These are phyloP conservation scores for Fragilaria radians DNA, from an alignment of 108 stramenopile species.

Conservation along the genomic window DNA sequence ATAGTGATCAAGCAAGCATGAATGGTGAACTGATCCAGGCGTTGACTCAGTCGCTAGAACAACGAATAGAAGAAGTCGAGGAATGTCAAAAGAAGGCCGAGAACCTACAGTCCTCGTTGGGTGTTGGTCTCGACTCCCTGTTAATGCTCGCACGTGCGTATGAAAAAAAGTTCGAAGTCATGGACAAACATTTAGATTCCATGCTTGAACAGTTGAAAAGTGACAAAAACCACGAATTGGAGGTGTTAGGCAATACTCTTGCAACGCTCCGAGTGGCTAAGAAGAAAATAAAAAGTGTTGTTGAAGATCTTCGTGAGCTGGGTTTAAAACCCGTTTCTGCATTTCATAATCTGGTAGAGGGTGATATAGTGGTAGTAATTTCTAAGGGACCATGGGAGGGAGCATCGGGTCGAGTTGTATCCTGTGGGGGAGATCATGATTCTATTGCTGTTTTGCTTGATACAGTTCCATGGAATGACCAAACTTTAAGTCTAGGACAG, in stretches of 20 bases:
- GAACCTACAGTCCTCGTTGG: constrained; percentile 18
- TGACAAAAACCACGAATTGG: constrained; percentile 16
- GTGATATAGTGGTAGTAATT: constrained; percentile 60
- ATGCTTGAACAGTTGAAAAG: constrained; percentile 30
- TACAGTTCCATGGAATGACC: constrained; percentile 12
- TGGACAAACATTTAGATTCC: constrained; percentile 41
- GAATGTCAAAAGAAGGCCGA: constrained; percentile 21
- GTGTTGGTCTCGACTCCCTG: constrained; percentile 37
- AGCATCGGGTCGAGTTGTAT: constrained; percentile 41
- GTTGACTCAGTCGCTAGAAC: constrained; percentile 44
- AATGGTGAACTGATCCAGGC: constrained; percentile 6
- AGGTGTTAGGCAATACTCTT: constrained; percentile 65
- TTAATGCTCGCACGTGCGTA: constrained; percentile 47
- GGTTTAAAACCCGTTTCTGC: constrained; percentile 46
- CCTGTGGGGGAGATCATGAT: constrained; percentile 11
- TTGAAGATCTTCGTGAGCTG: constrained; percentile 44
- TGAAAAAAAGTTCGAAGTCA: constrained; percentile 33
- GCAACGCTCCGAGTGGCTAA: constrained; percentile 35
- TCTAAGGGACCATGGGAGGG: constrained; percentile 57
- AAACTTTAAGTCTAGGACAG: background rate
- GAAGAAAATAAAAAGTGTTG: constrained; percentile 36
- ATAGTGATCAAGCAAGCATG: constrained; percentile 2
- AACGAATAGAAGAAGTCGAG: constrained; percentile 23
- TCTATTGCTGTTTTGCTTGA: constrained; percentile 27
- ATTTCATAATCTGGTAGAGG: constrained; percentile 31